Percentiles rank a stretch among this genome's conserved stretches.
phyloP scores from a whole-genome alignment of 108 stramenopile genomes.

The Cylindrotheca fusiformis region DNA sequence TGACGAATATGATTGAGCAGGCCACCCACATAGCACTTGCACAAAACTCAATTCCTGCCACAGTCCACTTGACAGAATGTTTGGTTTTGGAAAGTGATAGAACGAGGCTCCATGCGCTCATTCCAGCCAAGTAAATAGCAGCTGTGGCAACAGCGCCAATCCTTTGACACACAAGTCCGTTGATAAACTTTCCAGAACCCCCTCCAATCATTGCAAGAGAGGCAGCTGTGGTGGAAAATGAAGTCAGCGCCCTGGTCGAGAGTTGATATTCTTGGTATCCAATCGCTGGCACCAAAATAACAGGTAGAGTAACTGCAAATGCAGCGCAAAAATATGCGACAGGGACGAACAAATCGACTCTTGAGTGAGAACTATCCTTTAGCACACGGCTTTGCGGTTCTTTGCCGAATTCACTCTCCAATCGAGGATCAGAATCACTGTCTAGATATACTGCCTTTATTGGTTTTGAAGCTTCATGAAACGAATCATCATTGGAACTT shows the following conservation, averaged over 20 bases:
- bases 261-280: constrained; percentile 13
- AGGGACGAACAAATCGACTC: constrained; percentile 15
- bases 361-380: too few relatives aligned
- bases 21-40: constrained; percentile 42
- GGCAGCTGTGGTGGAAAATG: constrained; percentile 22
- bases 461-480: too few relatives aligned
- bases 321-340: constrained; percentile 32
- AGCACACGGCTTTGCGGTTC: too few relatives aligned
- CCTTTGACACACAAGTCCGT: constrained; percentile 48
- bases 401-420: too few relatives aligned
- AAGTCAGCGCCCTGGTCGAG: constrained; percentile 2
- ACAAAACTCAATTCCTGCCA: constrained; percentile 34
- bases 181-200: constrained; percentile 43
- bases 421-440: too few relatives aligned
- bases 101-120: constrained; percentile 1
- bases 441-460: too few relatives aligned
- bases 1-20: constrained; percentile 18
- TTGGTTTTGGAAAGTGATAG: constrained; percentile 14
- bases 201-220: constrained; percentile 33
- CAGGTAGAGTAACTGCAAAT: constrained; percentile 26
- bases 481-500: too few relatives aligned
- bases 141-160: constrained; percentile 29
- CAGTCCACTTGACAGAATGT: constrained; percentile 17
- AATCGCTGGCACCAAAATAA: constrained; percentile 38
- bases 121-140: constrained; percentile 13